A percentile compares a stretch with the other conserved stretches of the same genome.
phyloP scores from a whole-genome alignment of 2,329 filamentous ascomycete genomes.

The Botryotinia convoluta region DNA sequence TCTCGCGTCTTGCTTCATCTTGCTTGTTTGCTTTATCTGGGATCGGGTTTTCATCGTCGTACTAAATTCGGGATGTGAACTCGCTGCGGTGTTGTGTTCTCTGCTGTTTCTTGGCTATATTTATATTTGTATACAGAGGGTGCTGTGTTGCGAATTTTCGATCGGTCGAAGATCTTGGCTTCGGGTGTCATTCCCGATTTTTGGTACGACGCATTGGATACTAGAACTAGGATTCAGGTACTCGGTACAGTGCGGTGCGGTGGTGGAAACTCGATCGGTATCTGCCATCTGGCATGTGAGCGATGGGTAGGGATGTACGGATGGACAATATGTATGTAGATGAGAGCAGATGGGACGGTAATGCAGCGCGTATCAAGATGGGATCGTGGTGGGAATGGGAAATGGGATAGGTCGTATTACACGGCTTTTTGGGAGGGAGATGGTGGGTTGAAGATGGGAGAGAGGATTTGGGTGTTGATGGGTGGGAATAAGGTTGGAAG shows the following conservation, averaged over 20 bases:
- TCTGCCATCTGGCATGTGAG: neutral
- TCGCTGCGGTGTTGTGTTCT: neutral
- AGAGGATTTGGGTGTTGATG: neutral
- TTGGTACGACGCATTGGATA: neutral
- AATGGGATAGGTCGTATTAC: neutral
- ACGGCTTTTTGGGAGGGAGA: neutral
- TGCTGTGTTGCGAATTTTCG: neutral
- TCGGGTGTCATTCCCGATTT: neutral
- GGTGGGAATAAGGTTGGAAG: neutral
- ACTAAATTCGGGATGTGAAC: neutral
- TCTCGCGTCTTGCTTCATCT: neutral
- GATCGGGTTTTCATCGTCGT: constrained; percentile 1
- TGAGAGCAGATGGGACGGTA: neutral
- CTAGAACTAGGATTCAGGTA: neutral
- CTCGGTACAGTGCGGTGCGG: neutral
- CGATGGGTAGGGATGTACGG: neutral
- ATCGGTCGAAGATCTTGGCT: neutral
- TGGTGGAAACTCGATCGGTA: neutral
- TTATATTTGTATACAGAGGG: neutral
- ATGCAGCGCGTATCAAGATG: neutral
- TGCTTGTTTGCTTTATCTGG: neutral
- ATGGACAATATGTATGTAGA: neutral
- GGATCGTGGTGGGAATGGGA: neutral
- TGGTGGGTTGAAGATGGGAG: neutral
- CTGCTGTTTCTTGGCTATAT: neutral